A percentile compares a stretch with the other conserved stretches of the same genome.
phyloP scores from a whole-genome alignment of 2,329 filamentous ascomycete genomes.

The Aspergillus hortae region DNA sequence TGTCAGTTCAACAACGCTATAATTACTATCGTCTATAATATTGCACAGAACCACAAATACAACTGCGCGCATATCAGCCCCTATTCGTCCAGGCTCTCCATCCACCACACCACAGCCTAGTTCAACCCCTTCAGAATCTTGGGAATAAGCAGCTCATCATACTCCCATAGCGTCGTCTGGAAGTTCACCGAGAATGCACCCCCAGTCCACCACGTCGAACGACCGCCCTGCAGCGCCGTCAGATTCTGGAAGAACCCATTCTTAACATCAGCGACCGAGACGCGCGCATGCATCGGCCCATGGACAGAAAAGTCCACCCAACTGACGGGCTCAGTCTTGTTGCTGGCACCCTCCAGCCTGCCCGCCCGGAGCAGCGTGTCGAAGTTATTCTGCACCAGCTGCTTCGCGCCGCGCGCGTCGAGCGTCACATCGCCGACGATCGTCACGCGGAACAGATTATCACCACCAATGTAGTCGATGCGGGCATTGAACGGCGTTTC shows the following conservation, averaged over 20 bases:
- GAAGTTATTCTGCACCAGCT: conserved; percentile 14
- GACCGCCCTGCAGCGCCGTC: conserved; percentile 37
- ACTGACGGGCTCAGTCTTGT: conserved; percentile 10
- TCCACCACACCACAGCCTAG: neutral
- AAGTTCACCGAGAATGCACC: conserved; percentile 32
- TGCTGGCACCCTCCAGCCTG: conserved; percentile 4
- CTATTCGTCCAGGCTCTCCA: too few relatives aligned
- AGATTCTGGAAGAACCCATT: conserved; percentile 36
- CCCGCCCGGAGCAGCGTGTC: conserved; percentile 13
- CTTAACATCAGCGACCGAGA: conserved; percentile 26
- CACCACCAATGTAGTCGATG: conserved; percentile 19
- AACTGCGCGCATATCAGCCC: too few relatives aligned
- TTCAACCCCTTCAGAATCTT: conserved; percentile 14
- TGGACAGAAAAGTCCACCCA: conserved; percentile 24
- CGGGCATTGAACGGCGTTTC: conserved; percentile 15
- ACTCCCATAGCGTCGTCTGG: conserved; percentile 21
- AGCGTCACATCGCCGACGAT: conserved; percentile 17
- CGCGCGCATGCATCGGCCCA: conserved; percentile 30
- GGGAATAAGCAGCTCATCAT: conserved; percentile 20
- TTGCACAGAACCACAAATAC: too few relatives aligned
- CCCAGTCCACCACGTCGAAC: conserved; percentile 36
- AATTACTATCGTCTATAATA: too few relatives aligned
- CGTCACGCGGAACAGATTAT: conserved; percentile 19
- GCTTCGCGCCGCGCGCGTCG: conserved; percentile 12
- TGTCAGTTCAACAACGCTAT: too few relatives aligned